Percentiles rank a stretch among this genome's conserved stretches.
Conservation (phyloP, 2,329 filamentous ascomycete species). For the Cyclaneusma minus region DNA sequence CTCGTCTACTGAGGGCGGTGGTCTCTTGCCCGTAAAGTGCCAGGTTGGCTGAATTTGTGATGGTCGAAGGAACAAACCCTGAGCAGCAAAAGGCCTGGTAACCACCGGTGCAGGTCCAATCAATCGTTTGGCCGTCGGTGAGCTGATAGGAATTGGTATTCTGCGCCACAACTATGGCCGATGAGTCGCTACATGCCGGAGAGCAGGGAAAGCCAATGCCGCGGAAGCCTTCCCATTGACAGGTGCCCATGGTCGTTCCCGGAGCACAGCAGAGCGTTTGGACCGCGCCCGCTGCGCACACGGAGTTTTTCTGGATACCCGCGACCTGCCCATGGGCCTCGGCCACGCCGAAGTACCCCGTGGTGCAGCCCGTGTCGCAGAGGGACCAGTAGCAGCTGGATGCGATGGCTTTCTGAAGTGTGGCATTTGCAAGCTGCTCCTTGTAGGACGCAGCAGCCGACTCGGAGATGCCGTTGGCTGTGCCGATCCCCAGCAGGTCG, state of each 20-base stretch:
- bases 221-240: constrained; percentile 16
- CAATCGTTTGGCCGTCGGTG: constrained; percentile 12
- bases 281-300: constrained; percentile 13
- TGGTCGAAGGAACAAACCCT: too few species aligned
- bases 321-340: constrained; percentile 18
- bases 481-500: too few species aligned
- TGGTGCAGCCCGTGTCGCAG: constrained; percentile 13
- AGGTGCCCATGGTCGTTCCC: constrained; percentile 13
- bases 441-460: too few species aligned
- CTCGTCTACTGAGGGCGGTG: constrained; percentile 1
- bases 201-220: constrained; percentile 16
- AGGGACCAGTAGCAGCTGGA: constrained; percentile 13
- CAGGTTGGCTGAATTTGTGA: too few species aligned
- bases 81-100: constrained; percentile 16
- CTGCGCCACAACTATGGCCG: constrained; percentile 15
- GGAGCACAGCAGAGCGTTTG: constrained; percentile 15
- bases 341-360: constrained; percentile 14
- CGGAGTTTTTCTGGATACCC: constrained; percentile 9
- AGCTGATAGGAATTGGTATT: constrained; percentile 18
- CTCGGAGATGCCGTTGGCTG: too few species aligned
- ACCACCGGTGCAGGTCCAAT: constrained; percentile 18
- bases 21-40: too few species aligned
- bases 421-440: too few species aligned
- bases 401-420: too few species aligned
- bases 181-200: constrained; percentile 15